These are phyloP conservation scores for Pseudogymnoascus sp. DNA, from an alignment of 2,329 filamentous ascomycete species.

Conservation along the genomic window DNA sequence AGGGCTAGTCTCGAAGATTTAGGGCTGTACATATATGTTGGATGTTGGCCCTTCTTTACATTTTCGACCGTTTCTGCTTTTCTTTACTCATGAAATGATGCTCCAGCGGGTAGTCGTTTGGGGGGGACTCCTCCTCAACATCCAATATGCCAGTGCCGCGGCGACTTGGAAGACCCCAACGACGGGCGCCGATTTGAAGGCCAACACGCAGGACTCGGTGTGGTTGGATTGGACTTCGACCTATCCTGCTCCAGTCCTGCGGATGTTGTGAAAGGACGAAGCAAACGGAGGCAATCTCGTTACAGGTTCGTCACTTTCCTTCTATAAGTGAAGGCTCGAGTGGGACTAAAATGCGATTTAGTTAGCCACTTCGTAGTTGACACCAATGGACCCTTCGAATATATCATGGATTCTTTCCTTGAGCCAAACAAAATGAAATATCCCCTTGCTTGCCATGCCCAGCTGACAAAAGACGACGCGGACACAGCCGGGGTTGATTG, in stretches of 20 bases:
- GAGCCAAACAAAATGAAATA: constrained; percentile 10
- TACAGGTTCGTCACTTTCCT: not conserved
- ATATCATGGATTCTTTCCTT: constrained; percentile 10
- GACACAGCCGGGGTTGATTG: not conserved
- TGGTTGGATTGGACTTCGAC: constrained; percentile 15
- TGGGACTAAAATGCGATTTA: constrained; percentile 8
- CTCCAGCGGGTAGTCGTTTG: not conserved
- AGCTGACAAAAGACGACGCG: constrained; percentile 8
- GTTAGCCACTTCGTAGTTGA: constrained; percentile 14
- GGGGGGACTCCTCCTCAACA: not conserved
- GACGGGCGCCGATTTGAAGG: constrained; percentile 8
- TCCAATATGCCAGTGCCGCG: not conserved
- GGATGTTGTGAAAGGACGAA: constrained; percentile 15
- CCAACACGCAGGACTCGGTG: constrained; percentile 14
- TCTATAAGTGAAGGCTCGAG: not conserved
- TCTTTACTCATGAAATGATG: not conserved
- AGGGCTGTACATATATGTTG: not conserved
- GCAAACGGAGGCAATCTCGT: not conserved
- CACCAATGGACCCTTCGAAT: constrained; percentile 12
- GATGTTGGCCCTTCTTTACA: not conserved
- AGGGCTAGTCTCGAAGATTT: not conserved
- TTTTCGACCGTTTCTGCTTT: not conserved
- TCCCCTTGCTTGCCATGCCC: constrained; percentile 12
- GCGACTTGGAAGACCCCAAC: constrained; percentile 13
- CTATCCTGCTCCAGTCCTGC: constrained; percentile 10